Conservation (phyloP, 2,329 filamentous ascomycete species). For the Amauroascus niger region DNA sequence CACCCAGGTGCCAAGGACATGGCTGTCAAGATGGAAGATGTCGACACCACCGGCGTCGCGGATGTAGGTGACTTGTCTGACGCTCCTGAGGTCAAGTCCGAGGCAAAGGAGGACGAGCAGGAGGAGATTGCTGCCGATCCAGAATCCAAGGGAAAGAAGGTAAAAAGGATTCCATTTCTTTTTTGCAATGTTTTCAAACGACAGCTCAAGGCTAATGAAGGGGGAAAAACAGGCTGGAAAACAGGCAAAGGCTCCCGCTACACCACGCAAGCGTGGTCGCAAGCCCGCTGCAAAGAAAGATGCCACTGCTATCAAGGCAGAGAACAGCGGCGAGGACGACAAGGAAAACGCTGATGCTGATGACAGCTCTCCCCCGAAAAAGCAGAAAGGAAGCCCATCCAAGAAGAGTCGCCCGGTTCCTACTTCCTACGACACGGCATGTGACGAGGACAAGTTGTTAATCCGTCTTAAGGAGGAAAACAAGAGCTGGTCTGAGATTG, state of each 20-base stretch:
- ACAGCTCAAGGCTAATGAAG: background rate
- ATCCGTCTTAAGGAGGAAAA: slow-evolving; percentile 25
- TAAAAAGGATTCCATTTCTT: background rate
- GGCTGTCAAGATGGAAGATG: slow-evolving; percentile 2
- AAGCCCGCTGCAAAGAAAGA: slow-evolving; percentile 19
- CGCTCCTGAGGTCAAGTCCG: background rate
- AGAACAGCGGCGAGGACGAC: slow-evolving; percentile 4
- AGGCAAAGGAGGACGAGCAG: background rate
- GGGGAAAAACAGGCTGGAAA: background rate
- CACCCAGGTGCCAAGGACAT: background rate
- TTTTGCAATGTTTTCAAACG: background rate
- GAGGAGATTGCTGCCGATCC: background rate
- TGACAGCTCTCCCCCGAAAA: slow-evolving; percentile 12
- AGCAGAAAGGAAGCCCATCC: background rate
- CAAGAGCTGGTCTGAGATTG: slow-evolving; percentile 24
- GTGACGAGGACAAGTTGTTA: slow-evolving; percentile 22
- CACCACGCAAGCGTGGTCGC: slow-evolving; percentile 21
- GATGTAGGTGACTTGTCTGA: background rate
- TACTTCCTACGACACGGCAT: slow-evolving; percentile 19
- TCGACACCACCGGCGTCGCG: background rate
- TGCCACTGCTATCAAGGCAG: slow-evolving; percentile 5
- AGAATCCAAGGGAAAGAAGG: slow-evolving; percentile 3
- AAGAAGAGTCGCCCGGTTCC: slow-evolving; percentile 20
- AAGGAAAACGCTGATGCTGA: slow-evolving; percentile 4
- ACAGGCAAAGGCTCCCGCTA: slow-evolving; percentile 9